Base-by-base conservation (phyloP, 805 yeast genomes). In the Kodamaea sagamina region DNA sequence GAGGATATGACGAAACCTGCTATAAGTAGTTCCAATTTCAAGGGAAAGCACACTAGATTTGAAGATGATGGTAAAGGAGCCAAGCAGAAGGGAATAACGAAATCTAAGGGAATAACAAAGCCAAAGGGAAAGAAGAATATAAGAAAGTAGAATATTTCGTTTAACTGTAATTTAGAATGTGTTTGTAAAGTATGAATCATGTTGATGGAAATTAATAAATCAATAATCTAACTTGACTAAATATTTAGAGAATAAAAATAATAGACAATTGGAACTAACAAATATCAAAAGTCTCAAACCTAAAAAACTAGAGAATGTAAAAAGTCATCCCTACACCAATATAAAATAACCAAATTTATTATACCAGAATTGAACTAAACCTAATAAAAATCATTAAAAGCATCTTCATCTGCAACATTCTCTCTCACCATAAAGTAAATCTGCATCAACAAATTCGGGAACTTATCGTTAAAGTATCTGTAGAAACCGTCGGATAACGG, bases 401-500 rank as follows among this genome's bases (percentile, higher is more conserved):
- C 73, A 44, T 79, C 86, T 53, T 89, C 96, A 17, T 78, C 74
- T n/a, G 64, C 66, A 50, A 89, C 61, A 47, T 81, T 71, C 39
- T 71, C 69, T 44, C 71, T 71, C 21, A 85, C 81, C 49, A 86
- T 72, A 41, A 70, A 68, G 64, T 88, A 89, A 6, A 85, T 78
- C 53, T 79, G 83, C 81, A 92, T 78, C 54, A 93, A 63, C 53
- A 93, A 62, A 42, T 75, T 72, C 1, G 99, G 99, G 58, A 92
- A 93, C 57, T 81, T 77, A 21, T 61, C 56, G 35, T 80, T 79
- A 63, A 89, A 93, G 60, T 86, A 93, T 34, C 69, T 63, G 62
- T 88, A 86, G 59, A 87, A 93, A 0, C 95, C 97, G 39, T 80
- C 79, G 0, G 97, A 97, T 19, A 89, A 65, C 0, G 92, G 84